Percentiles rank a stretch among this genome's conserved stretches.
These are phyloP conservation scores for Hamamelis virginiana DNA, from an alignment of 164 flowering plant genomes.

Conservation along the genomic window DNA sequence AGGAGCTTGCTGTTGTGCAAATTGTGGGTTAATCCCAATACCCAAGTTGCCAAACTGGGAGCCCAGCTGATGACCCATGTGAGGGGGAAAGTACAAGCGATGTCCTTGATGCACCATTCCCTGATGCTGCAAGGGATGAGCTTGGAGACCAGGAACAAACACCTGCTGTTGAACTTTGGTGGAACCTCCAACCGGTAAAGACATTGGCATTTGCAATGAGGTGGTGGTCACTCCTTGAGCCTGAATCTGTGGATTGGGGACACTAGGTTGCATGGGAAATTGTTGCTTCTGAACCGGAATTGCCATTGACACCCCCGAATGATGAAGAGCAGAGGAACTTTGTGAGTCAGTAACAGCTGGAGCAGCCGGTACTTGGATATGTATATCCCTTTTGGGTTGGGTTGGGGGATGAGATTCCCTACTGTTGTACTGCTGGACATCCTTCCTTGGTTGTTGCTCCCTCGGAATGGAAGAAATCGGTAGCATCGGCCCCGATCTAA, in stretches of 20 bases:
- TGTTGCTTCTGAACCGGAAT: constrained; percentile 60
- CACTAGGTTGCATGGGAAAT: constrained; percentile 62
- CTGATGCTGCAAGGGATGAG: constrained; percentile 62
- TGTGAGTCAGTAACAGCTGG: constrained; percentile 37
- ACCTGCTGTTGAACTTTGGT: constrained; percentile 65
- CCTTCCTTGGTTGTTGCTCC: constrained; percentile 53
- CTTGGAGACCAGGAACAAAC: constrained; percentile 64
- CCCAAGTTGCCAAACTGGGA: constrained; percentile 66
- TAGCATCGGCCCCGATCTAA: constrained; percentile 38
- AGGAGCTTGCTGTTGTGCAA: constrained; percentile 56
- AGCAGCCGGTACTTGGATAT: constrained; percentile 20
- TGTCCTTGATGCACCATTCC: constrained; percentile 81
- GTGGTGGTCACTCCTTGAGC: constrained; percentile 52
- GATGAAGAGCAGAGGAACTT: constrained; percentile 52
- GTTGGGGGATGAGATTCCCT: constrained; percentile 35
- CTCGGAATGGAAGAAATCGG: constrained; percentile 59
- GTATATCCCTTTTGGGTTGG: constrained; percentile 57
- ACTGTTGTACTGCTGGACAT: constrained; percentile 37
- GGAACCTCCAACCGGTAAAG: constrained; percentile 56
- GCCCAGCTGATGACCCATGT: constrained; percentile 59
- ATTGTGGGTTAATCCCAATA: constrained; percentile 53
- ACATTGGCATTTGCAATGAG: constrained; percentile 53
- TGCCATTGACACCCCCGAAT: constrained; percentile 52
- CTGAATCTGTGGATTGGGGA: constrained; percentile 57
- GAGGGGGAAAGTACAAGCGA: constrained; percentile 52